phyloP scores from a whole-genome alignment of 441 rosid genomes.

The Metrosideros polymorpha region DNA sequence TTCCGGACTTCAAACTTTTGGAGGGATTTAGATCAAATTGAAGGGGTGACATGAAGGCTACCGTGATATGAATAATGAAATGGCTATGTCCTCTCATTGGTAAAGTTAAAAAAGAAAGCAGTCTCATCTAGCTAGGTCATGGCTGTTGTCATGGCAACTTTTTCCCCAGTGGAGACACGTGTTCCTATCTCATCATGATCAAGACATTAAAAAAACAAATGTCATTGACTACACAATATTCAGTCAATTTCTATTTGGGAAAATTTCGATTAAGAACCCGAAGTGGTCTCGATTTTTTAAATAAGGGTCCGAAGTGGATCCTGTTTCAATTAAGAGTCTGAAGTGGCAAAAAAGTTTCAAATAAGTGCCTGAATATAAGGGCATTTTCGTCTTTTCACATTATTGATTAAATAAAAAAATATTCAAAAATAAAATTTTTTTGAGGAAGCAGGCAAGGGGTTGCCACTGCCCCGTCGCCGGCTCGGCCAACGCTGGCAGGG shows the following conservation, averaged over 20 bases:
- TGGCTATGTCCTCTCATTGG: neutral
- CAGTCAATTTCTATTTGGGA: neutral
- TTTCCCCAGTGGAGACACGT: neutral
- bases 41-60: neutral
- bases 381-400: no score
- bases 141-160: neutral
- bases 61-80: neutral
- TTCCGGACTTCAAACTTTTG: accelerated
- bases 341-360: no score
- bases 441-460: no score
- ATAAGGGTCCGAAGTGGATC: no score
- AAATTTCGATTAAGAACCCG: no score
- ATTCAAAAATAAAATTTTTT: no score
- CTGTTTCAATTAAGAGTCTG: no score
- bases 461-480: no score
- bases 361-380: no score
- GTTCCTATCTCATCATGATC: neutral
- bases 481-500: no score
- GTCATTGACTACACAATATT: neutral
- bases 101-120: neutral
- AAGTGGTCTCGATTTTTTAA: no score
- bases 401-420: no score
- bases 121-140: neutral
- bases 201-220: neutral
- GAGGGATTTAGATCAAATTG: neutral